Percentiles rank a stretch among this genome's conserved stretches.
Conservation (phyloP, 1,139 yeast genomes). For the Eremothecium coryli region DNA sequence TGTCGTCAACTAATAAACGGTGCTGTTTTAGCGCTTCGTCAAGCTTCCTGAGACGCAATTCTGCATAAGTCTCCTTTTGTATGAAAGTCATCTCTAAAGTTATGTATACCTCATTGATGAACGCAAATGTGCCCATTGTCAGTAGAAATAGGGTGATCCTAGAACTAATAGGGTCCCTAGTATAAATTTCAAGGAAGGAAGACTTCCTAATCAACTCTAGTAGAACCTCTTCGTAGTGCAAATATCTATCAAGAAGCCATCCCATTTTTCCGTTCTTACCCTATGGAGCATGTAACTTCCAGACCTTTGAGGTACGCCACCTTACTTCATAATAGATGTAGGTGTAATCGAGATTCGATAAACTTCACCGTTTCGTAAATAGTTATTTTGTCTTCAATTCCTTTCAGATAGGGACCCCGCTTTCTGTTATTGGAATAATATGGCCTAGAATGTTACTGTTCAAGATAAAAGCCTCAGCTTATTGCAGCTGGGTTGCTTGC, state of each 20-base stretch:
- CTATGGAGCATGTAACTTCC: no score
- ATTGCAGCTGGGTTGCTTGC: no score
- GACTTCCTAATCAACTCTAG: constrained; percentile 15
- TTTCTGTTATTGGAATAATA: no score
- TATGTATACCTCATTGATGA: constrained; percentile 28
- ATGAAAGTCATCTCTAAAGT: constrained; percentile 29
- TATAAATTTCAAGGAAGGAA: constrained; percentile 24
- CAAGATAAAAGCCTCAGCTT: no score
- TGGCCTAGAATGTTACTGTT: no score
- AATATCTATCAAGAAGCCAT: constrained; percentile 9
- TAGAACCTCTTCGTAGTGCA: constrained; percentile 16
- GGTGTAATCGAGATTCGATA: no score
- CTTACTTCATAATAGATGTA: no score
- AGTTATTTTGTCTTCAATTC: no score
- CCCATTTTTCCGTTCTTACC: no score
- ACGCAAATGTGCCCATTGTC: constrained; percentile 27
- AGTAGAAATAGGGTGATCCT: constrained; percentile 28
- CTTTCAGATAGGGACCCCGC: no score
- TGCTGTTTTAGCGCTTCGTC: constrained; percentile 26
- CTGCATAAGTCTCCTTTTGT: constrained; percentile 29
- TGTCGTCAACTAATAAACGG: constrained; percentile 26
- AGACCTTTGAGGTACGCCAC: no score
- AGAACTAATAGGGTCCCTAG: constrained; percentile 27
- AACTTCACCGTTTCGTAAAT: no score
- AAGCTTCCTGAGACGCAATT: constrained; percentile 25